Evolutionary conservation across 164 flowering plant genomes (phyloP).

Genomic region (Vitis labrusca): DNA sequence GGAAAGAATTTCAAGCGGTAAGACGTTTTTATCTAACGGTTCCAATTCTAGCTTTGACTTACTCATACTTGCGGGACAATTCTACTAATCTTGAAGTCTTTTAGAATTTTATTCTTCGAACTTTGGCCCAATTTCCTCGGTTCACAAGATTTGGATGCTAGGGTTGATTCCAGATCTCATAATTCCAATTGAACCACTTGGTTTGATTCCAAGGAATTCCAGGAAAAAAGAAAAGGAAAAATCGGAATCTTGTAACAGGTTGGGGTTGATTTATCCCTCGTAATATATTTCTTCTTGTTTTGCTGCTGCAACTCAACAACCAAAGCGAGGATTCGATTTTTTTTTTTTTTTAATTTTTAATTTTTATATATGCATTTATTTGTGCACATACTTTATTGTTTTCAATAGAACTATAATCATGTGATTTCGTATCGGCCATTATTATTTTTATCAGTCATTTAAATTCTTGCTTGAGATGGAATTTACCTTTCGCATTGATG

Average conservation of each 20-base stretch:
- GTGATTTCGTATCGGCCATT: neutral
- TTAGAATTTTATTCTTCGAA: neutral
- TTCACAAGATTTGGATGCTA: neutral
- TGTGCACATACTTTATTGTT: neutral
- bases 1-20: slow-evolving; percentile 4
- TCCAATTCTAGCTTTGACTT: too few relatives aligned
- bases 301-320: too few relatives aligned
- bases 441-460: neutral
- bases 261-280: too few relatives aligned
- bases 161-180: slow-evolving; percentile 5
- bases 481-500: neutral
- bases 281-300: too few relatives aligned
- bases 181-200: neutral
- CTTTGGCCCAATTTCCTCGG: neutral
- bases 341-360: too few relatives aligned
- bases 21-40: neutral
- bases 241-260: too few relatives aligned
- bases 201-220: neutral
- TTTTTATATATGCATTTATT: too few relatives aligned
- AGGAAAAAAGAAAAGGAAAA: neutral
- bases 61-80: too few relatives aligned
- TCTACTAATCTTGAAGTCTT: neutral
- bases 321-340: too few relatives aligned
- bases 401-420: neutral
- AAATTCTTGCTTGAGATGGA: neutral